Percentiles rank a stretch among this genome's conserved stretches.
phyloP scores from a whole-genome alignment of 345 rosid genomes.

The Euphorbia tirucalli region DNA sequence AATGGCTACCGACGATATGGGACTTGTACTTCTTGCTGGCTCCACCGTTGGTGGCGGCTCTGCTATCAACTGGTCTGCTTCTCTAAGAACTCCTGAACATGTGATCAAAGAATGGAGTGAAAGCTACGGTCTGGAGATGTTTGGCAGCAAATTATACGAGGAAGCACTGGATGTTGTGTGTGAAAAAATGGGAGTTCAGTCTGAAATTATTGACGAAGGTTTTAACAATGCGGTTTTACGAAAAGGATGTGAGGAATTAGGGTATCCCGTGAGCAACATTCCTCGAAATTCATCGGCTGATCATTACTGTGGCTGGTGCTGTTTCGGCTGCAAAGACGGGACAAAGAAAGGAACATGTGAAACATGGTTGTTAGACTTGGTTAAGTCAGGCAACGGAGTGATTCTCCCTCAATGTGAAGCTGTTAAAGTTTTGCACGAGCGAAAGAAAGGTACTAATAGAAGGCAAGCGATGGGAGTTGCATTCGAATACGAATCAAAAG shows the following conservation, averaged over 20 bases:
- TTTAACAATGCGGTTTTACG: slow-evolving; percentile 66
- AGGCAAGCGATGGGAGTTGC: slow-evolving; percentile 52
- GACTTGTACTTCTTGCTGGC: slow-evolving; percentile 58
- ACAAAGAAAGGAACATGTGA: slow-evolving; percentile 64
- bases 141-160: slow-evolving; percentile 49
- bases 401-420: slow-evolving; percentile 72
- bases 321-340: slow-evolving; percentile 84
- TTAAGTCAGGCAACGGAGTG: slow-evolving; percentile 61
- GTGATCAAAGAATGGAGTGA: slow-evolving; percentile 68
- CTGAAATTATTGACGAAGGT: slow-evolving; percentile 57
- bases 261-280: slow-evolving; percentile 48
- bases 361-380: slow-evolving; percentile 87
- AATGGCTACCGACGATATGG: slow-evolving; percentile 55
- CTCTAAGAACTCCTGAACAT: slow-evolving; percentile 65
- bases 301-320: slow-evolving; percentile 85
- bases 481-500: slow-evolving; percentile 38
- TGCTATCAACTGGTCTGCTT: slow-evolving; percentile 83
- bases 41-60: slow-evolving; percentile 91
- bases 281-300: slow-evolving; percentile 64
- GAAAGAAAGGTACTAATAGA: slow-evolving; percentile 25
- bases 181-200: slow-evolving; percentile 72
- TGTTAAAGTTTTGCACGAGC: slow-evolving; percentile 42
- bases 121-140: slow-evolving; percentile 42
- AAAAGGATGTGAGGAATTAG: slow-evolving; percentile 71
- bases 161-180: slow-evolving; percentile 72